Base-by-base conservation (phyloP, 176 grass and related monocot genomes). In the Aechmea fasciata region DNA sequence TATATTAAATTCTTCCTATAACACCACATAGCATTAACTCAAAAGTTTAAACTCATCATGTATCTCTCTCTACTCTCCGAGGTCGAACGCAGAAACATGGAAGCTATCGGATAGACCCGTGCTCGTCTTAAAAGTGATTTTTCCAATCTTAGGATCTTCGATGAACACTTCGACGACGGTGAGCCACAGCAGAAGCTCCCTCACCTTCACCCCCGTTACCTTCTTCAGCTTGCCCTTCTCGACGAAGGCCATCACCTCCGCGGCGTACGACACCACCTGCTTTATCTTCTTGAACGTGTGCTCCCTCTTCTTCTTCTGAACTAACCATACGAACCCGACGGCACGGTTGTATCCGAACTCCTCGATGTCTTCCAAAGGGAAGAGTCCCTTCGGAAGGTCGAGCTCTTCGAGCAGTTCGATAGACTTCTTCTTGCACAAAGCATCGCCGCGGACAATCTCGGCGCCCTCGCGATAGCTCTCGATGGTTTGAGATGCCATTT, bases 231-330 rank as follows among this genome's bases (percentile, higher is more conserved):
- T 57, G 52, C 52, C 52, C 13, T 57, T 17, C n/a, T 57, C 33
- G 33, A 41, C 5, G 33, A 41, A 41, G 33, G 33, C 33, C 33
- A 5, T 41, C 33, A 41, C 33, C 33, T 41, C 4, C 5, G 33
- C 33, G 3, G 33, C 33, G 33, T 41, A 41, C 33, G 33, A 41
- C 33, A 41, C 33, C 33, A 41, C 33, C 33, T 41, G 33, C 33
- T 68, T 83, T 57, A 77, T 83, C 47, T 77, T 76, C 52, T 77
- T 77, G 69, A 77, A 83, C 3, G 74, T 77, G 80, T 82, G 73
- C 10, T 77, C 68, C 0, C 51, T 69, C 80, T 77, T 82, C 69
- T 82, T 76, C 4, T 41, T 41, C 33, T 41, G 33, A 41, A 41
- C 33, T 41, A 41, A 41, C 33, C 33, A 41, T 41, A 41, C 4